phyloP scores from a whole-genome alignment of 345 rosid genomes.

The Camelina sativa region DNA sequence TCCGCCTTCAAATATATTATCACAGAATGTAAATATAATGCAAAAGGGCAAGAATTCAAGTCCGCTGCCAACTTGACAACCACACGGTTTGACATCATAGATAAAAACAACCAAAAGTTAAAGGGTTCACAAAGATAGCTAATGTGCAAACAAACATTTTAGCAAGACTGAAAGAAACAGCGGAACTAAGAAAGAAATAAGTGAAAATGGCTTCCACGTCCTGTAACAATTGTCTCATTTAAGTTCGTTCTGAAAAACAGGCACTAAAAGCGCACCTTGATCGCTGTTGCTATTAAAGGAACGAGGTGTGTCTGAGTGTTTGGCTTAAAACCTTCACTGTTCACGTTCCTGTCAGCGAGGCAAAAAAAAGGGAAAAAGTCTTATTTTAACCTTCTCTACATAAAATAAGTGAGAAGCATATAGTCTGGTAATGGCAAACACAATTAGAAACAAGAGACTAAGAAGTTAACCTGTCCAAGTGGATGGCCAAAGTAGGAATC shows the following conservation, averaged over 20 bases:
- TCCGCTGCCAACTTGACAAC: conserved; percentile 4
- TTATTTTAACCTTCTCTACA: background rate
- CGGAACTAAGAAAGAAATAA: no score
- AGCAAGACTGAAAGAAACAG: background rate
- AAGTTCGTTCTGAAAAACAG: background rate
- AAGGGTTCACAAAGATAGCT: conserved; percentile 5
- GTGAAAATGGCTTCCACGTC: no score
- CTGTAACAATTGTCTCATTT: no score
- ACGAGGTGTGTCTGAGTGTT: conserved; percentile 87
- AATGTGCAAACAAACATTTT: conserved; percentile 4
- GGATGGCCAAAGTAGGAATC: conserved; percentile 91
- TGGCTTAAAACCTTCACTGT: conserved; percentile 86
- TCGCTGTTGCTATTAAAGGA: conserved; percentile 85
- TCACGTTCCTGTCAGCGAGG: conserved; percentile 62
- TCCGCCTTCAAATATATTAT: conserved; percentile 62
- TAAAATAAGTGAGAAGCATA: background rate
- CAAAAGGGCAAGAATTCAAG: background rate
- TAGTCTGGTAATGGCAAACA: background rate
- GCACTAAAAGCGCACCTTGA: conserved; percentile 59
- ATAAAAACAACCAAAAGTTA: conserved; percentile 2
- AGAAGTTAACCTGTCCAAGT: conserved; percentile 73
- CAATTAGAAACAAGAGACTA: background rate
- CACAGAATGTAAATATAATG: background rate
- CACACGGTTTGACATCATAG: background rate
- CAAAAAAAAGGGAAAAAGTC: background rate